These are phyloP conservation scores for Blastocystis sp. DNA, from an alignment of 352 stramenopile species.

Conservation along the genomic window DNA sequence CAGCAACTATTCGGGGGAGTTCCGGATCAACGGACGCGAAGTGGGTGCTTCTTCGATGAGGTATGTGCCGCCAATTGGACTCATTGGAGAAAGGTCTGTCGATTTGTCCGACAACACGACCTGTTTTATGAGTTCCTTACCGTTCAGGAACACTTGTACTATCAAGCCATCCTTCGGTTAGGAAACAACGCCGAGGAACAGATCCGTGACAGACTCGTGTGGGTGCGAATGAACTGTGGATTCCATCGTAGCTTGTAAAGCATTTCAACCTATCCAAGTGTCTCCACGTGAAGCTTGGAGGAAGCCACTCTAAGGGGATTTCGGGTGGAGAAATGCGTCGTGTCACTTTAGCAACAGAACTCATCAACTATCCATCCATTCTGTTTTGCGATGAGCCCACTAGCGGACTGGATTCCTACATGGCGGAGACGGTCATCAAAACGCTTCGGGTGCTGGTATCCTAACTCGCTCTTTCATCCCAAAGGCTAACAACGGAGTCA, in stretches of 20 bases:
- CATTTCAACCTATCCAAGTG: constrained; percentile 49
- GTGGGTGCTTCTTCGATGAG: constrained; percentile 5
- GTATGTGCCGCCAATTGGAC: background rate
- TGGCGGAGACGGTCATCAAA: constrained; percentile 49
- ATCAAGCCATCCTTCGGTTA: constrained; percentile 47
- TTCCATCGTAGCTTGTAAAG: constrained; percentile 34
- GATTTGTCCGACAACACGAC: constrained; percentile 39
- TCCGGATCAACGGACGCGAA: constrained; percentile 37
- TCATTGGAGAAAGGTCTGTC: constrained; percentile 18
- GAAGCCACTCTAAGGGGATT: constrained; percentile 40
- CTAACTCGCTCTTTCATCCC: background rate
- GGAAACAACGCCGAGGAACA: background rate
- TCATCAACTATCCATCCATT: constrained; percentile 51
- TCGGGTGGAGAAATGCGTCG: constrained; percentile 52
- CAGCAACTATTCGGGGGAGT: constrained; percentile 1
- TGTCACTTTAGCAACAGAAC: constrained; percentile 38
- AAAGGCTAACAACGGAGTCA: constrained; percentile 38
- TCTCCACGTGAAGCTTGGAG: constrained; percentile 16
- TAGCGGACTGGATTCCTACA: constrained; percentile 51
- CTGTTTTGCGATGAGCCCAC: constrained; percentile 55
- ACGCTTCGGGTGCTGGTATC: constrained; percentile 28
- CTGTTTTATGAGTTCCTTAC: constrained; percentile 56
- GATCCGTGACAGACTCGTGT: constrained; percentile 30
- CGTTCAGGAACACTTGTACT: constrained; percentile 53
- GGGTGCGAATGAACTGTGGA: background rate